Base-by-base conservation (phyloP, 2,329 filamentous ascomycete species). In the Tolypocladium tundrense region DNA sequence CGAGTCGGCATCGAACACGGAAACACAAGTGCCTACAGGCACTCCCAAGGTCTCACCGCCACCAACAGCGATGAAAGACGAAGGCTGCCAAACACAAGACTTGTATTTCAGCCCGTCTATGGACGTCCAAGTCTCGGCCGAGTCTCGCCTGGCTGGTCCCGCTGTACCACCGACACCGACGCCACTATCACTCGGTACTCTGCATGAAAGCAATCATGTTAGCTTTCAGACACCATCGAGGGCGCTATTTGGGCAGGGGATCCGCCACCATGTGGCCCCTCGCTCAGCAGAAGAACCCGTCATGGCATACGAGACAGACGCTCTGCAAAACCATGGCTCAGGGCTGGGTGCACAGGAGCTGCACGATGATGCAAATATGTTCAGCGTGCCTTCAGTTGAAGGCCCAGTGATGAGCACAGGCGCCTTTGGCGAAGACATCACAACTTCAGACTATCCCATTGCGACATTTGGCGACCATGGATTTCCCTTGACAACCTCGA, bases 71-170 rank as follows among this genome's bases (percentile, higher is more conserved):
- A 75, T 74, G 71, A 66, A 72, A 6, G 71, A 74, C 55, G 70
- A 71, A 43, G 69, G 68, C 10, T 72, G 67, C 10, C 72, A 73
- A 55, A 74, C 71, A 7, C 60, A 65, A 40, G 67, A 70, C 35
- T 53, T 67, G 40, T 65, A 67, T 42, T 67, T 67, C 52, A 67
- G 63, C 21, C 65, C 69, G 4, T 62, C 65, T 42, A 58, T 63
- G 24, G 68, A 64, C 27, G 64, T 68, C n/a, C 63, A 68, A 53
- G 61, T 67, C n/a, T 64, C 66, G 43, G 66, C 65, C 19, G 66
- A 72, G 59, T 56, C 65, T 14, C 64, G 61, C 16, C 54, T 65
- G 19, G 39, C 58, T 2, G 58, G 50, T 21, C 35, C 57, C 35
- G 11, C 54, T n/a, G 55, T 60, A 21, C 24, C 50, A 14, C 57